These are phyloP conservation scores for Candida maltosa DNA, from an alignment of 805 yeast genomes.

Conservation along the genomic window DNA sequence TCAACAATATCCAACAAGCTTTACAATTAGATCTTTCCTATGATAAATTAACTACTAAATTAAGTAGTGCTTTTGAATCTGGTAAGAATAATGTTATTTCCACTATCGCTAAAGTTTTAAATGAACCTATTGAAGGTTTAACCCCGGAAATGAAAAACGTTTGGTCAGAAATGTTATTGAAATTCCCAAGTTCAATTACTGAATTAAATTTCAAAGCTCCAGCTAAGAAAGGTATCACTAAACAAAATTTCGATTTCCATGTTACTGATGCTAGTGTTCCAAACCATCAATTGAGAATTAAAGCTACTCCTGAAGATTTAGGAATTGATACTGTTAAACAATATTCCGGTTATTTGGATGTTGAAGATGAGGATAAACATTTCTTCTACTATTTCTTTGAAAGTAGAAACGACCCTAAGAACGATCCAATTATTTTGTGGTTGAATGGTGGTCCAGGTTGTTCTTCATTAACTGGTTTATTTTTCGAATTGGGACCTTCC, in stretches of 20 bases:
- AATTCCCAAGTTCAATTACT: constrained; percentile 55
- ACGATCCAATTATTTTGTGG: constrained; percentile 34
- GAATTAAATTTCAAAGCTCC: constrained; percentile 47
- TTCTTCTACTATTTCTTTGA: constrained; percentile 46
- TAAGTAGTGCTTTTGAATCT: constrained; percentile 9
- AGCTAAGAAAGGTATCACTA: constrained; percentile 49
- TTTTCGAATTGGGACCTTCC: constrained; percentile 33
- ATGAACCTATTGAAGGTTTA: constrained; percentile 47
- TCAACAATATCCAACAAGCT: constrained; percentile 18
- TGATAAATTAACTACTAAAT: constrained; percentile 6
- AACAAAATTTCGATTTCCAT: constrained; percentile 32
- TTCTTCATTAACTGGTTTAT: constrained; percentile 30
- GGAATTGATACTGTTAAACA: constrained; percentile 84
- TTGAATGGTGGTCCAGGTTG: constrained; percentile 39
- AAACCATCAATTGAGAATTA: constrained; percentile 58
- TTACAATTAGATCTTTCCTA: constrained; percentile 12
- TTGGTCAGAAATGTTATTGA: constrained; percentile 64
- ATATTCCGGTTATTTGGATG: constrained; percentile 82
- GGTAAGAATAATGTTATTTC: constrained; percentile 33
- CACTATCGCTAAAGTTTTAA: constrained; percentile 49
- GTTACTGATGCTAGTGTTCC: constrained; percentile 37
- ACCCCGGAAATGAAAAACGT: constrained; percentile 46
- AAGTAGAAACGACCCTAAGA: constrained; percentile 40
- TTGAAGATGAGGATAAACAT: constrained; percentile 65
- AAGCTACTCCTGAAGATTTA: constrained; percentile 57